Percentiles rank a stretch among this genome's conserved stretches.
Evolutionary conservation across 495 filamentous ascomycete species (phyloP).

Genomic region (Tirmania nivea): DNA sequence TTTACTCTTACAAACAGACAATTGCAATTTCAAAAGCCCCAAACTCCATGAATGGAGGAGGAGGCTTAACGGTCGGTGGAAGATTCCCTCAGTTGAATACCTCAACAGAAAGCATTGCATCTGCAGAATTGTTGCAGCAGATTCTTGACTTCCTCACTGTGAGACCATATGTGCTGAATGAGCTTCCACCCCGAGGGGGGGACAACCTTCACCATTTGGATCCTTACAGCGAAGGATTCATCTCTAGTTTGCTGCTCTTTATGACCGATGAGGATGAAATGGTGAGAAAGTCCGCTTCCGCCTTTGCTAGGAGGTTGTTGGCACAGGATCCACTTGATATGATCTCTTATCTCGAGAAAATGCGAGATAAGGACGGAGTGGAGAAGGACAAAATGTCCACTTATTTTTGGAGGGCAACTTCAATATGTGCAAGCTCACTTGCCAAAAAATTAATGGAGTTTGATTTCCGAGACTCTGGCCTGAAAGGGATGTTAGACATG

Average conservation of each 20-base stretch:
- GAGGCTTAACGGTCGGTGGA: background rate
- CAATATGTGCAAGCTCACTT: constrained; percentile 11
- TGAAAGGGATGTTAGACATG: constrained; percentile 18
- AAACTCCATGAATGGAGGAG: background rate
- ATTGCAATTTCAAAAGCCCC: constrained; percentile 7
- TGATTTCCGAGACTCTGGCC: constrained; percentile 14
- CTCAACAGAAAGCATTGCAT: constrained; percentile 16
- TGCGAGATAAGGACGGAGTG: background rate
- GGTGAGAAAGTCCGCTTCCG: constrained; percentile 14
- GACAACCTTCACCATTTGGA: background rate
- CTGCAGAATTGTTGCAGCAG: constrained; percentile 16
- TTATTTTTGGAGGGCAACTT: constrained; percentile 19
- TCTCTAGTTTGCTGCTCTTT: constrained; percentile 8
- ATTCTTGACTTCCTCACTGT: constrained; percentile 17
- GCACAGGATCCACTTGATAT: constrained; percentile 15
- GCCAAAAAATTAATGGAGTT: constrained; percentile 18
- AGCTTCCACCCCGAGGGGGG: background rate
- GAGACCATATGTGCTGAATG: constrained; percentile 12
- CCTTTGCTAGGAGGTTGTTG: constrained; percentile 13
- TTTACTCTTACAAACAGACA: constrained; percentile 7
- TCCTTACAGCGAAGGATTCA: background rate
- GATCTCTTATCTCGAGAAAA: constrained; percentile 5
- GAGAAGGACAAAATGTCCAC: constrained; percentile 9
- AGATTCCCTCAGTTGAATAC: constrained; percentile 12
- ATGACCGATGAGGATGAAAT: constrained; percentile 19